Conservation (phyloP, 2,329 filamentous ascomycete genomes). For the Fusarium decemcellulare region DNA sequence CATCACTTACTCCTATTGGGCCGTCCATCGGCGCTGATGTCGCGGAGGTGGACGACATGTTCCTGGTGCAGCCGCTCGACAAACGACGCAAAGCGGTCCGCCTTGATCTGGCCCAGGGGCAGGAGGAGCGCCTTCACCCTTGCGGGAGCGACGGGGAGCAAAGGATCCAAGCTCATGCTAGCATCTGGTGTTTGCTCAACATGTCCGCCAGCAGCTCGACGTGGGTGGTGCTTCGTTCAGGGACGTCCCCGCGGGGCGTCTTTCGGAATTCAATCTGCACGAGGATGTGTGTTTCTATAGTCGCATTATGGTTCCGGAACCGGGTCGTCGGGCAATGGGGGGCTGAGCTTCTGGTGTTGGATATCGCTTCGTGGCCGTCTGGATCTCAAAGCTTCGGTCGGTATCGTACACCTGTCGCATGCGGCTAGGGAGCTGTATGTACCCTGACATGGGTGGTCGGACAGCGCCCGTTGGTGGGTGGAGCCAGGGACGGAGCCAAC, state of each 20-base stretch:
- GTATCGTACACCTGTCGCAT: constrained; percentile 49
- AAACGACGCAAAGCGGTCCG: constrained; percentile 84
- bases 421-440: constrained; percentile 44
- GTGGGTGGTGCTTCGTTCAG: constrained; percentile 30
- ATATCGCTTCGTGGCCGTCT: constrained; percentile 20
- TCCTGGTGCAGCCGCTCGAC: constrained; percentile 83
- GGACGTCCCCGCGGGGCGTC: constrained; percentile 33
- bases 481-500: constrained; percentile 42
- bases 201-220: constrained; percentile 45
- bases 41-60: constrained; percentile 85
- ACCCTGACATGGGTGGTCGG: constrained; percentile 37
- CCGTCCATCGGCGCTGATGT: constrained; percentile 87
- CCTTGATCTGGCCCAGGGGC: constrained; percentile 88
- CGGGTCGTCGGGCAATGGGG: constrained; percentile 15
- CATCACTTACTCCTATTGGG: constrained; percentile 82
- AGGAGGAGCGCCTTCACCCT: constrained; percentile 90
- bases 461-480: constrained; percentile 34
- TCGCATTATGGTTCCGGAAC: constrained; percentile 32
- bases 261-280: constrained; percentile 15
- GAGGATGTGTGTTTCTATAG: constrained; percentile 9
- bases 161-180: constrained; percentile 89
- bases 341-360: constrained; percentile 17
- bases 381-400: constrained; percentile 33
- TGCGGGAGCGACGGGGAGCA: constrained; percentile 92
- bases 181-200: constrained; percentile 57